phyloP scores from a whole-genome alignment of 192 early-diverging fungal species.

The Mortierella claussenii region DNA sequence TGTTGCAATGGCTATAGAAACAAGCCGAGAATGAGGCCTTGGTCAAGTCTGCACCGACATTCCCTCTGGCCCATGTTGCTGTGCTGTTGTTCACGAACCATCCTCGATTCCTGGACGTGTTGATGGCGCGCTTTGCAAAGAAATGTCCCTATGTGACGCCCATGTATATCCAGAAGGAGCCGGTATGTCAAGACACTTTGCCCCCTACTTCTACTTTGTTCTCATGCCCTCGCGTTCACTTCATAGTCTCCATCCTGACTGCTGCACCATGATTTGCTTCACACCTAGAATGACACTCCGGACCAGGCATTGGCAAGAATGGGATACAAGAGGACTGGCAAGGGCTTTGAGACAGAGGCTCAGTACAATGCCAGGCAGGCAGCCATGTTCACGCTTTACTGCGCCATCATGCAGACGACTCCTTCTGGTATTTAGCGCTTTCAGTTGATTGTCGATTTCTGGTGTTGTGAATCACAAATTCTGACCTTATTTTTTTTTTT shows the following conservation, averaged over 20 bases:
- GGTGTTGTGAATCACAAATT: too few relatives aligned
- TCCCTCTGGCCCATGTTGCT: constrained; percentile 71
- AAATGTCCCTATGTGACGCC: constrained; percentile 79
- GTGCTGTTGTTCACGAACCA: constrained; percentile 68
- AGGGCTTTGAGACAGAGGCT: constrained; percentile 64
- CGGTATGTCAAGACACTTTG: constrained; percentile 58
- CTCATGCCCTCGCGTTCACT: neutral
- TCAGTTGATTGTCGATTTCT: too few relatives aligned
- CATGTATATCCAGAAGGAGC: constrained; percentile 59
- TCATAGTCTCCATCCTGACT: neutral
- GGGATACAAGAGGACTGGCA: constrained; percentile 28
- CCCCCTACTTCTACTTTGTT: neutral
- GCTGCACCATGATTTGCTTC: neutral
- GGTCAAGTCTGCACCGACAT: constrained; percentile 67
- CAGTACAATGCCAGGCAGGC: constrained; percentile 74
- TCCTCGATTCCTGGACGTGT: constrained; percentile 63
- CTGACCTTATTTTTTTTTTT: constrained; percentile 4
- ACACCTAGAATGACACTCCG: constrained; percentile 52
- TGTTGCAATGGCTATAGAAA: constrained; percentile 58
- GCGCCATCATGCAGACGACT: constrained; percentile 70
- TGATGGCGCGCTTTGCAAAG: constrained; percentile 73
- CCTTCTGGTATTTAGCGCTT: constrained; percentile 56
- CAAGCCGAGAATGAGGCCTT: constrained; percentile 79
- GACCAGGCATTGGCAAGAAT: constrained; percentile 37
- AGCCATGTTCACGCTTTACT: constrained; percentile 75